phyloP scores from a whole-genome alignment of 306 rosid genomes.

The apple (Malus domestica) region DNA sequence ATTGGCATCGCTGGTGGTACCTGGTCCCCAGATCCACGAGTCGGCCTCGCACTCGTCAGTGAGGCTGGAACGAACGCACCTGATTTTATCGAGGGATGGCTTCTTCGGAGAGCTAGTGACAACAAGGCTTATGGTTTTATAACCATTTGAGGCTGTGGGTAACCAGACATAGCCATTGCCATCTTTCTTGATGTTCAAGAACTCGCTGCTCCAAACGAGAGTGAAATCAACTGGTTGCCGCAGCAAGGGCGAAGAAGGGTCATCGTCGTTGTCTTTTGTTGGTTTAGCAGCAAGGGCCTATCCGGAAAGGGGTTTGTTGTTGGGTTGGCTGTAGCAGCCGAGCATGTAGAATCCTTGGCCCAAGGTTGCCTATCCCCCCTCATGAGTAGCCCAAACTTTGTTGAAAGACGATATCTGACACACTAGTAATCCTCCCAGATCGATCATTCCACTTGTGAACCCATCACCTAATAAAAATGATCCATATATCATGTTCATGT shows the following conservation, averaged over 20 bases:
- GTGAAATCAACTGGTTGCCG: constrained; percentile 50
- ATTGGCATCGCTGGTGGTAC: constrained; percentile 10
- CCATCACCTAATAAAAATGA: constrained; percentile 26
- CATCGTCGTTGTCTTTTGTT: background rate
- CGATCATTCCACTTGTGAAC: constrained; percentile 49
- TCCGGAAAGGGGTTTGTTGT: constrained; percentile 58
- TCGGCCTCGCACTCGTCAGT: constrained; percentile 49
- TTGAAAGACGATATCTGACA: constrained; percentile 44
- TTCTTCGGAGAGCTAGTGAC: constrained; percentile 45
- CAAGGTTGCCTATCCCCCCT: constrained; percentile 55
- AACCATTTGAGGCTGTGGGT: constrained; percentile 60
- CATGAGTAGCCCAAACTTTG: constrained; percentile 45
- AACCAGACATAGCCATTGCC: constrained; percentile 53
- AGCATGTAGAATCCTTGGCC: constrained; percentile 55
- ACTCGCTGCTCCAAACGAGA: constrained; percentile 52
- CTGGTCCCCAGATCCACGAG: constrained; percentile 57
- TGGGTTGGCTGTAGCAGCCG: constrained; percentile 61
- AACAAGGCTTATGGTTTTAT: constrained; percentile 55
- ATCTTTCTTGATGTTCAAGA: constrained; percentile 33
- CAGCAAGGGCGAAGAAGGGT: background rate
- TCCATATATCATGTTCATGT: no score
- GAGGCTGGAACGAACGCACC: constrained; percentile 52
- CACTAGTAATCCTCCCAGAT: constrained; percentile 63
- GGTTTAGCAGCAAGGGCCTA: constrained; percentile 57
- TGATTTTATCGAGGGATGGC: constrained; percentile 51